Evolutionary conservation across 768 basidiomycete genomes (phyloP).

Genomic region (Phylloporus sp.): DNA sequence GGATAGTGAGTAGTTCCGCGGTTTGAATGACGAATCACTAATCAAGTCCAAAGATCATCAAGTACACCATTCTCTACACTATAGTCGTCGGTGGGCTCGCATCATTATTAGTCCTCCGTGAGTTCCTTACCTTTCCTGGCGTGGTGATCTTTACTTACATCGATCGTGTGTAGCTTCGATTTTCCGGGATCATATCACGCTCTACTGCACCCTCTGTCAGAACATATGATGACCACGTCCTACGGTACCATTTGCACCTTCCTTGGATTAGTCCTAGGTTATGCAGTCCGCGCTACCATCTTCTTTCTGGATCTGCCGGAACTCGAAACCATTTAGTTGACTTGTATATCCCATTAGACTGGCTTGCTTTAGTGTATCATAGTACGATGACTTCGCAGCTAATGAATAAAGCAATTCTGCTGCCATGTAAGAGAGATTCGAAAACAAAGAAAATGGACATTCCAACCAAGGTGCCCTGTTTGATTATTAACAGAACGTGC

Average conservation of each 20-base stretch:
- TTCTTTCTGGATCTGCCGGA: slow-evolving; percentile 14
- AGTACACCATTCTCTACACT: slow-evolving; percentile 82
- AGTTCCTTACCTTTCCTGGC: slow-evolving; percentile 31
- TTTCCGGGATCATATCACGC: slow-evolving; percentile 75
- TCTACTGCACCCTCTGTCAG: slow-evolving; percentile 81
- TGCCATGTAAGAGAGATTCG: background rate
- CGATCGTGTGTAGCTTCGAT: slow-evolving; percentile 54
- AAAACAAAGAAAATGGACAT: background rate
- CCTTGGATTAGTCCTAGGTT: slow-evolving; percentile 8
- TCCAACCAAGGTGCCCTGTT: no score
- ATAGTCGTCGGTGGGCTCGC: slow-evolving; percentile 72
- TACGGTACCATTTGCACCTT: slow-evolving; percentile 1
- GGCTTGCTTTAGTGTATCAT: slow-evolving; percentile 29
- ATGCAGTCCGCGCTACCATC: slow-evolving; percentile 3
- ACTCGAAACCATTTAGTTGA: slow-evolving; percentile 21
- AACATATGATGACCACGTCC: slow-evolving; percentile 63
- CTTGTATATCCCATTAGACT: slow-evolving; percentile 24
- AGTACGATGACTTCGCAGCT: slow-evolving; percentile 16
- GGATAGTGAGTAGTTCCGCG: slow-evolving; percentile 59
- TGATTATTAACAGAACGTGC: no score
- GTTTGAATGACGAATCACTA: background rate
- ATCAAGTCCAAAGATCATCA: slow-evolving; percentile 55
- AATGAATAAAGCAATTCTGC: slow-evolving; percentile 6
- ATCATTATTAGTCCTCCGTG: slow-evolving; percentile 80
- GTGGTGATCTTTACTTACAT: slow-evolving; percentile 10